phyloP scores from a whole-genome alignment of 2,329 filamentous ascomycete species.

The Monilinia laxa region DNA sequence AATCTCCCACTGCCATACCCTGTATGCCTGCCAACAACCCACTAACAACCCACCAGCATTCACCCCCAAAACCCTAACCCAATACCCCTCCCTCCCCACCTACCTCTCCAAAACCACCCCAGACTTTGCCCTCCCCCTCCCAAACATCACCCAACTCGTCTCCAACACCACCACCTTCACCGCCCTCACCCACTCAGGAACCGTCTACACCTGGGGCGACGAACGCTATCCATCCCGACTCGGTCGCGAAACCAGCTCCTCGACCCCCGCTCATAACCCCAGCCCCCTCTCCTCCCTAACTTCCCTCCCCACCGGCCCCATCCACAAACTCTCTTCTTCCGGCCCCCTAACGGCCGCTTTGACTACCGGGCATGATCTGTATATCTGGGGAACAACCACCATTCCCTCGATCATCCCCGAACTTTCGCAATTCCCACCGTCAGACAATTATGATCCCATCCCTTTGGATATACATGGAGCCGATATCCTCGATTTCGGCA shows the following conservation, averaged over 20 bases:
- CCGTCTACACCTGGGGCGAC: slow-evolving; percentile 54
- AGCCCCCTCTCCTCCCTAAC: slow-evolving; percentile 50
- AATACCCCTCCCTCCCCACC: slow-evolving; percentile 29
- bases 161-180: slow-evolving; percentile 44
- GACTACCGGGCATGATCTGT: slow-evolving; percentile 57
- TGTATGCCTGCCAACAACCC: slow-evolving; percentile 1
- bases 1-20: background rate
- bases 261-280: slow-evolving; percentile 49
- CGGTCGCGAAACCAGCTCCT: slow-evolving; percentile 47
- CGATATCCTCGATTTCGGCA: slow-evolving; percentile 56
- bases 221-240: slow-evolving; percentile 57
- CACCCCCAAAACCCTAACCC: slow-evolving; percentile 19
- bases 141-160: slow-evolving; percentile 31
- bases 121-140: slow-evolving; percentile 16
- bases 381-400: slow-evolving; percentile 56
- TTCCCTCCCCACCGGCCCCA: slow-evolving; percentile 51
- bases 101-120: slow-evolving; percentile 22
- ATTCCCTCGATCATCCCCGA: slow-evolving; percentile 29
- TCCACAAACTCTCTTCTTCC: slow-evolving; percentile 52
- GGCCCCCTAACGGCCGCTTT: slow-evolving; percentile 60
- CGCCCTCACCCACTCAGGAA: slow-evolving; percentile 41
- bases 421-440: background rate
- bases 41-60: slow-evolving; percentile 9
- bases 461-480: slow-evolving; percentile 44
- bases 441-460: slow-evolving; percentile 24